Percentiles rank a stretch among this genome's conserved stretches.
phyloP scores from a whole-genome alignment of 139 green algal genomes.

The Zygnema cylindricum region DNA sequence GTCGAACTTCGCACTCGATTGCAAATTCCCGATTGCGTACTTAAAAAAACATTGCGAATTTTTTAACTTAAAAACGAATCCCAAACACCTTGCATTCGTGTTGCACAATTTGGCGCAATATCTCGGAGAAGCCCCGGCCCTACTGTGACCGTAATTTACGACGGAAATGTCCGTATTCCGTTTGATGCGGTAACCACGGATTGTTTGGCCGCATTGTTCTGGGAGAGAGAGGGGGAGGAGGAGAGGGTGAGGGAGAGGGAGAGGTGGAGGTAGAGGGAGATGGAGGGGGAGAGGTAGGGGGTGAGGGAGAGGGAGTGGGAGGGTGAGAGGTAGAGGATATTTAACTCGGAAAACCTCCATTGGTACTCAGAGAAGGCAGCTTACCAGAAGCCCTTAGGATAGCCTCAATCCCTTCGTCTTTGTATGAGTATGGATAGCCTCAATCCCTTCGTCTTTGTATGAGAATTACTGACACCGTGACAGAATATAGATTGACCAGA shows the following conservation, averaged over 20 bases:
- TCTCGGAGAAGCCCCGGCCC: background rate
- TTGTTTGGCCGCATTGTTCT: background rate
- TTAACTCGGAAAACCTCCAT: too few species aligned
- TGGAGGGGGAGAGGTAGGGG: background rate
- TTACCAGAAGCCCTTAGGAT: too few species aligned
- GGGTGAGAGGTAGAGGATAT: too few species aligned
- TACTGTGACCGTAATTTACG: background rate
- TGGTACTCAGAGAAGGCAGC: too few species aligned
- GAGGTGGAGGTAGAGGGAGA: too few species aligned
- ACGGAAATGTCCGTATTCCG: background rate
- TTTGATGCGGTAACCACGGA: background rate
- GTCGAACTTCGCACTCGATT: background rate
- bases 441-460: too few species aligned
- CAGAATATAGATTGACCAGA: too few species aligned
- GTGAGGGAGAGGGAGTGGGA: background rate
- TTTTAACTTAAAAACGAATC: background rate
- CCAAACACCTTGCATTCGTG: background rate
- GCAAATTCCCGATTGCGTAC: background rate
- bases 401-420: too few species aligned
- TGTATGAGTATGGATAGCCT: too few species aligned
- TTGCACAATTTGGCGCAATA: background rate
- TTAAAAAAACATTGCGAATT: background rate
- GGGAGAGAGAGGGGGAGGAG: too few species aligned
- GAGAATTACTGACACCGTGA: too few species aligned
- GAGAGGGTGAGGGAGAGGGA: too few species aligned